These are phyloP conservation scores for Panicum hallii DNA, from an alignment of 202 grass and related monocot genomes.

Conservation along the genomic window DNA sequence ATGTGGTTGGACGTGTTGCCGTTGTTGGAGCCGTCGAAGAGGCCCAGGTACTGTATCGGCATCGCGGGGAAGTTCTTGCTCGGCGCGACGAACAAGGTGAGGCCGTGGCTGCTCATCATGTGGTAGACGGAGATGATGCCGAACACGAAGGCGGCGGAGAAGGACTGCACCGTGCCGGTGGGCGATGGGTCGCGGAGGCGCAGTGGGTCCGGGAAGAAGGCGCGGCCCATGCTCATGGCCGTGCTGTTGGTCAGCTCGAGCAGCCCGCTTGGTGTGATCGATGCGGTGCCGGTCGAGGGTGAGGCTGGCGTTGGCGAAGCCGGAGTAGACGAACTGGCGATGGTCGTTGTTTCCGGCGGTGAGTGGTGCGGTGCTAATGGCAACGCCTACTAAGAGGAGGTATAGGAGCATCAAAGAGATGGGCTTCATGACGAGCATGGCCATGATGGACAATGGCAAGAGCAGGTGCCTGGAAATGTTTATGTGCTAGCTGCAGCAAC, in stretches of 20 bases:
- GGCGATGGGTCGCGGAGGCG: neutral
- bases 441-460: neutral
- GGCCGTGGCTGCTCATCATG: neutral
- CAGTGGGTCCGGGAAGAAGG: neutral
- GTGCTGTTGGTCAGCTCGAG: neutral
- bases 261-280: neutral
- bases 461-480: neutral
- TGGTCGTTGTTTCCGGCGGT: neutral
- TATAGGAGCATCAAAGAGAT: neutral
- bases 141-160: neutral
- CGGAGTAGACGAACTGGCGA: neutral
- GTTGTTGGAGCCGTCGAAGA: neutral
- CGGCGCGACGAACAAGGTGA: neutral
- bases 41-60: neutral
- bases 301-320: neutral
- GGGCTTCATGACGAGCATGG: neutral
- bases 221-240: neutral
- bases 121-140: neutral
- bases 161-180: neutral
- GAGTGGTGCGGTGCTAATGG: neutral
- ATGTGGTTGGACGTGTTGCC: conserved; percentile 1
- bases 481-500: neutral
- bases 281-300: neutral
- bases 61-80: neutral
- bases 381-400: neutral